Evolutionary conservation across 2,329 filamentous ascomycete genomes (phyloP), one percentile per base, ranked within the genome.

Genomic region (Colletotrichum liriopes): DNA sequence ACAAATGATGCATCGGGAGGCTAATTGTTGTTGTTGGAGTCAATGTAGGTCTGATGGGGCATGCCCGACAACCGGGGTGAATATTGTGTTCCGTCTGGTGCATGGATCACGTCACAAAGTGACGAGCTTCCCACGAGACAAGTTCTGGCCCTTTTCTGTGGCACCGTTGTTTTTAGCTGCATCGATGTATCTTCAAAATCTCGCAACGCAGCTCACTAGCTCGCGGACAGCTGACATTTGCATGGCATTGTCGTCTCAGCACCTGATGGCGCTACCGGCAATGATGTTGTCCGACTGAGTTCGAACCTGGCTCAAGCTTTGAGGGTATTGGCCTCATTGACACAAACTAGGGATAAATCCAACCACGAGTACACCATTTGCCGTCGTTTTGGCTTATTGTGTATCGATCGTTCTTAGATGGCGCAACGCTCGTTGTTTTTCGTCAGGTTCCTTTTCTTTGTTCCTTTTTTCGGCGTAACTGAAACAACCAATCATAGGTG

Each of bases 401-500:
- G 60, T 16, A 8, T 41, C 23, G 35, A n/a, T 39, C 16, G 55
- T 41, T n/a, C 11, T 52, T 23, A 18, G 8, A 26, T 5, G 23
- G 16, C 18, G 23, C 32, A 14, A 41, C 18, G 39, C 18, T 32
- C n/a, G 23, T 37, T 41, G 47, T 63, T 68, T 67, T 26, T 35
- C 18, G 11, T 32, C 35, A 35, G 37, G 37, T 59, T 59, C 45
- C 58, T 68, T 63, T 62, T 72, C 58, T 45, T 63, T 41, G 64
- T 49, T 51, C 14, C 35, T 63, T 5, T 62, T 37, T 18, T 18
- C 32, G 16, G 4, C 12, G 23, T 6, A 8, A 16, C 9, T 41
- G 23, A 32, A 63, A 39, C 60, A 45, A n/a, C 69, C 58, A 63
- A 72, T 72, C 65, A 58, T 7, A 60, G 54, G 51, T 32, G 32